Evolutionary conservation across 2,329 filamentous ascomycete species (phyloP).

Genomic region (Neospermospora avenae): DNA sequence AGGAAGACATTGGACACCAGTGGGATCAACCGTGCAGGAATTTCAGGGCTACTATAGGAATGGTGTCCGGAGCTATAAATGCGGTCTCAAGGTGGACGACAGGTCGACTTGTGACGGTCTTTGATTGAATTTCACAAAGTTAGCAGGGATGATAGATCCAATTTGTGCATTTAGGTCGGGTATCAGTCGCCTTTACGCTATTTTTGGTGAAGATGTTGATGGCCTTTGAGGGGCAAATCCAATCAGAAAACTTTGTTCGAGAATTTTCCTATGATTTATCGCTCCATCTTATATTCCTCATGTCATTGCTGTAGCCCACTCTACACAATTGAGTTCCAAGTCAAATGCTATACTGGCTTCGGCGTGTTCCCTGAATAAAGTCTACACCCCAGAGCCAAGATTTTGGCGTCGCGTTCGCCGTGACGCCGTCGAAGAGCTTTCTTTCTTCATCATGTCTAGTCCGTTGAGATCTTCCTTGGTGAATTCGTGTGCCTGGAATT

Average conservation of each 20-base stretch:
- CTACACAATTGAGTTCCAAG: too few relatives aligned
- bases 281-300: too few relatives aligned
- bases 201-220: too few relatives aligned
- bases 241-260: too few relatives aligned
- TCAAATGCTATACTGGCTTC: background rate
- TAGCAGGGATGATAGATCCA: too few relatives aligned
- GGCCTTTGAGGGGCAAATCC: too few relatives aligned
- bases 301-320: too few relatives aligned
- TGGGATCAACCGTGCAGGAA: background rate
- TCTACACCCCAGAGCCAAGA: background rate
- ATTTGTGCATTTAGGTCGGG: too few relatives aligned
- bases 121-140: background rate
- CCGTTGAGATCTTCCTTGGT: too few relatives aligned
- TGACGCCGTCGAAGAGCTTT: background rate
- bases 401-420: background rate
- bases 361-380: background rate
- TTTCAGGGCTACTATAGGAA: background rate
- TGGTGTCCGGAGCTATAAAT: constrained; percentile 2
- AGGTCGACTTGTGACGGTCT: constrained; percentile 1
- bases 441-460: background rate
- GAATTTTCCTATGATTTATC: too few relatives aligned
- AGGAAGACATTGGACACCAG: background rate
- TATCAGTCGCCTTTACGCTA: too few relatives aligned
- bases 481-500: background rate
- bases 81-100: background rate